Percentiles rank a stretch among this genome's conserved stretches.
Conservation (phyloP, 192 early-diverging fungal genomes). For the Gigaspora rosea region DNA sequence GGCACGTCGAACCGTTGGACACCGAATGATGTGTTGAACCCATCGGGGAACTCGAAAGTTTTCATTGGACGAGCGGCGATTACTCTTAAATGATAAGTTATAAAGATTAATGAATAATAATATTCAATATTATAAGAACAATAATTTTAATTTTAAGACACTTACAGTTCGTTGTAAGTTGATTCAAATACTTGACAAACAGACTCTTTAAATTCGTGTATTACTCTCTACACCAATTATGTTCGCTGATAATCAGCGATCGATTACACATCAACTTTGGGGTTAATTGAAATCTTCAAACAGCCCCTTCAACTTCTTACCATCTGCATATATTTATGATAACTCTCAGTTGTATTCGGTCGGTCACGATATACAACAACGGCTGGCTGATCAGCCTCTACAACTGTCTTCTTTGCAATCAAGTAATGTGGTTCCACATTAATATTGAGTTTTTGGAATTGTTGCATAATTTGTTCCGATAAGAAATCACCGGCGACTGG, state of each 20-base stretch:
- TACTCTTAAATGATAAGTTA: constrained; percentile 36
- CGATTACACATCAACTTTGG: constrained; percentile 12
- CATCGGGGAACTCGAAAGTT: constrained; percentile 93
- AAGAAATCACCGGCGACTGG: constrained; percentile 82
- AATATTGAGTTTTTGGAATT: constrained; percentile 61
- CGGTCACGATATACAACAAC: constrained; percentile 52
- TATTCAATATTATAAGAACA: background rate
- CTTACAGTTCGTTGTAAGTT: constrained; percentile 70
- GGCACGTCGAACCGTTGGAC: constrained; percentile 78
- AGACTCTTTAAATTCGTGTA: constrained; percentile 94
- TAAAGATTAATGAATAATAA: background rate
- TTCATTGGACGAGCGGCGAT: constrained; percentile 70
- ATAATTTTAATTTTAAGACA: background rate
- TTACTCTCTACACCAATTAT: constrained; percentile 56
- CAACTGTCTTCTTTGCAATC: constrained; percentile 72
- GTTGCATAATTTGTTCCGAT: constrained; percentile 70
- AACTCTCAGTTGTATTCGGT: constrained; percentile 64
- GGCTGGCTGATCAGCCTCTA: constrained; percentile 71
- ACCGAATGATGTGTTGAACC: constrained; percentile 85
- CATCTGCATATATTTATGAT: constrained; percentile 72
- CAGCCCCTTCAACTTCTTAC: constrained; percentile 36
- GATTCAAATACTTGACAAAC: constrained; percentile 83
- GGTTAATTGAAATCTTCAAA: background rate
- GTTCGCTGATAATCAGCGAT: constrained; percentile 21
- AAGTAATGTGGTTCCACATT: constrained; percentile 82